These are phyloP conservation scores for Thuidium tamariscinum DNA, from an alignment of 225 moss, liverwort and hornwort genomes.

Conservation along the genomic window DNA sequence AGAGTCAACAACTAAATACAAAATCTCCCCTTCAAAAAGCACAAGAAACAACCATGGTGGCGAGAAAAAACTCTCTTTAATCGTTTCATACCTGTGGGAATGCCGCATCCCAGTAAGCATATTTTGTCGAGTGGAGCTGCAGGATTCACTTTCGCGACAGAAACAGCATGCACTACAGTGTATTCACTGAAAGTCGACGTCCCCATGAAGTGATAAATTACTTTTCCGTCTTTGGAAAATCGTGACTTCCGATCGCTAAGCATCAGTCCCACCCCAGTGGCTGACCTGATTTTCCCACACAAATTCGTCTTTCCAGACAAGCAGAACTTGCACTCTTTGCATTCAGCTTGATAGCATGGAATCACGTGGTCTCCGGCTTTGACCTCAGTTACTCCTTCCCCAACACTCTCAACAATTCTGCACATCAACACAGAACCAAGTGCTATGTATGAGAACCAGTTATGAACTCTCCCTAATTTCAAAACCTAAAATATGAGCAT, in stretches of 20 bases:
- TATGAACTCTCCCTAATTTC: neutral
- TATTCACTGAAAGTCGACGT: constrained; percentile 60
- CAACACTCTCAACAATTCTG: constrained; percentile 63
- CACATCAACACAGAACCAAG: neutral
- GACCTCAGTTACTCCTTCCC: constrained; percentile 52
- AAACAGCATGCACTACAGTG: constrained; percentile 57
- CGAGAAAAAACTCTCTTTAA: neutral
- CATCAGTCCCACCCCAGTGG: constrained; percentile 57
- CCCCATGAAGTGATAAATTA: constrained; percentile 61
- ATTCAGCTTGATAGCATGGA: constrained; percentile 64
- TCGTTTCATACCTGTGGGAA: constrained; percentile 43
- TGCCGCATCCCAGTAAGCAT: constrained; percentile 58
- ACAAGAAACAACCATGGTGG: neutral
- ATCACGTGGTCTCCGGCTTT: constrained; percentile 58
- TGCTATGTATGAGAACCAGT: neutral
- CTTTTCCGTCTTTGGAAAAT: constrained; percentile 45
- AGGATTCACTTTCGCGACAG: constrained; percentile 52
- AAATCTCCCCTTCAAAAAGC: neutral
- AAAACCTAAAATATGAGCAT: neutral
- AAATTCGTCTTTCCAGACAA: constrained; percentile 61
- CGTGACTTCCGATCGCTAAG: constrained; percentile 49
- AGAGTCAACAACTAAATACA: neutral
- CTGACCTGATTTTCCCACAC: constrained; percentile 47
- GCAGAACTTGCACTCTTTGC: constrained; percentile 60
- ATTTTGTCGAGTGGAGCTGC: constrained; percentile 49